Base-by-base conservation (phyloP, 441 rosid species). In the Melastoma candidum region DNA sequence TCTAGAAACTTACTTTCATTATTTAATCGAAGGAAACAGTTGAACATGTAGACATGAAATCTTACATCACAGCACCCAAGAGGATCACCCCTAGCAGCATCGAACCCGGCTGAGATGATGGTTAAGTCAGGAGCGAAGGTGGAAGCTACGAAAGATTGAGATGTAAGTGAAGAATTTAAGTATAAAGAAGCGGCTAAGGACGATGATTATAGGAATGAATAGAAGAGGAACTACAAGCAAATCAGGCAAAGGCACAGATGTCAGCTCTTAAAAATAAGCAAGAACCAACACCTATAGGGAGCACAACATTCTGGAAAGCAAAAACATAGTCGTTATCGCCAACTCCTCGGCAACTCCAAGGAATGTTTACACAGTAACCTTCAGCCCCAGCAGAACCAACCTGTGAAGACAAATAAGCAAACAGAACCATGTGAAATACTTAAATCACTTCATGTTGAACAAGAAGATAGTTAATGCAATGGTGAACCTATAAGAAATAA, bases 61-160 rank as follows among this genome's bases (percentile, higher is more conserved):
- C 90, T 78, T 76, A 86, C 99, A 76, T 89, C 96, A 64, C 99
- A 93, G 70, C 97, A 72, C 65, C 99, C 99, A 47, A 93, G 60
- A 62, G 99, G 99, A 73, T 93, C 99, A 53, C 99, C 97, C 71
- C 95, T 82, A 44, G 97, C 99, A 8, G 97, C 97, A 81, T 93
- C 99, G 81, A 89, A 93, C 66, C 99, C 97, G 26, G 97, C 95
- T 54, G 99, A 93, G 67, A 93, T 76, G 78, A 93, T 86, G 68
- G 82, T 83, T 57, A 89, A 89, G 77, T 93, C 97, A 48, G 99
- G 95, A 76, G 79, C 75, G 70, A 88, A 93, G 65, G 80, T 82
- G n/a, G 83, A 68, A 68, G 96, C 99, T 93, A 85, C 75, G 83
- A 67, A 14, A 48, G 63, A 61, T 53, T 41, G 41, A 56, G 26